Percentiles rank a stretch among this genome's conserved stretches.
Evolutionary conservation across 768 basidiomycete species (phyloP).

Genomic region (Suillus subalutaceus): DNA sequence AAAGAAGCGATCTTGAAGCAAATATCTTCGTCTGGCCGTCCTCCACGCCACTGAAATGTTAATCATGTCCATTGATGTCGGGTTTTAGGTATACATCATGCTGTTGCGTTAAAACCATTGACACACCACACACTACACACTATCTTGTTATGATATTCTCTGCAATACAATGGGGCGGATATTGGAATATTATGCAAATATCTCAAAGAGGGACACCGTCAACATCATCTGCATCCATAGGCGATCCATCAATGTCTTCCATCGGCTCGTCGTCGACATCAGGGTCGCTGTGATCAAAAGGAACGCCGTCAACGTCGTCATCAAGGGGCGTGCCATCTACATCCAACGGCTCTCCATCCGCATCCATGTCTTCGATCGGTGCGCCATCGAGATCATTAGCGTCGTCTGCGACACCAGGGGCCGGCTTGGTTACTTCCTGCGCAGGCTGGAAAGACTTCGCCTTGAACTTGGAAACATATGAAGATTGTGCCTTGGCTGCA

Average conservation of each 20-base stretch:
- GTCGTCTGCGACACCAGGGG: conserved; percentile 40
- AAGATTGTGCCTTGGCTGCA: conserved; percentile 30
- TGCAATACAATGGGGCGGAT: conserved; percentile 4
- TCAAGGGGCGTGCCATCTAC: conserved; percentile 40
- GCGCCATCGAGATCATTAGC: conserved; percentile 54
- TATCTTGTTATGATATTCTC: conserved; percentile 5
- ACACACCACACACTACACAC: conserved; percentile 1
- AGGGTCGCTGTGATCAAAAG: conserved; percentile 30
- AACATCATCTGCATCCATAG: conserved; percentile 32
- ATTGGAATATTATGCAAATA: neutral
- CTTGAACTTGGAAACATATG: conserved; percentile 69
- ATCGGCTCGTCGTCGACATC: conserved; percentile 31
- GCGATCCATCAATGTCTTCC: conserved; percentile 42
- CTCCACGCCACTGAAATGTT: conserved; percentile 3
- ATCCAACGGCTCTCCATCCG: conserved; percentile 49
- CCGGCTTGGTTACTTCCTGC: conserved; percentile 37
- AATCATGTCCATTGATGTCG: neutral
- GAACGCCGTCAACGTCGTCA: conserved; percentile 41
- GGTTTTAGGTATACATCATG: neutral
- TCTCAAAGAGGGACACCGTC: conserved; percentile 16
- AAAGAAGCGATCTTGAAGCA: conserved; percentile 77
- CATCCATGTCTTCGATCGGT: conserved; percentile 50
- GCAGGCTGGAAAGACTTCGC: conserved; percentile 78
- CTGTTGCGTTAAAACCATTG: neutral
- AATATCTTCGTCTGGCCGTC: conserved; percentile 33